These are phyloP conservation scores for Astrothelium macrocarpum DNA, from an alignment of 495 filamentous ascomycete species.

Conservation along the genomic window DNA sequence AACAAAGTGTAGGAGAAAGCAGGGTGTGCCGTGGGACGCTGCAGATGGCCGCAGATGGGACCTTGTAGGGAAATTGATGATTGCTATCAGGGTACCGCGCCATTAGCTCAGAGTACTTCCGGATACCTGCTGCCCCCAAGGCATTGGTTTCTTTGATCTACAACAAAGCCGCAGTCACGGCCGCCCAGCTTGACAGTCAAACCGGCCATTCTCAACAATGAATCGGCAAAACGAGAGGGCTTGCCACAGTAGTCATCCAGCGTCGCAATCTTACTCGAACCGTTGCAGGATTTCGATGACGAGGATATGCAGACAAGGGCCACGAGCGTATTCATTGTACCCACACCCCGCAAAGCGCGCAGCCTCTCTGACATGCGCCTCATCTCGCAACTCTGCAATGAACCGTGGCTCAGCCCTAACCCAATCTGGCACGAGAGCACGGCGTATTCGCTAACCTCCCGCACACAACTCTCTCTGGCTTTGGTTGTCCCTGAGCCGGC, in stretches of 20 bases:
- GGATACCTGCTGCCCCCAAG: background rate
- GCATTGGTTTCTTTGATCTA: background rate
- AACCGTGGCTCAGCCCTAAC: background rate
- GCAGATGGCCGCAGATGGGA: background rate
- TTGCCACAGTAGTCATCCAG: background rate
- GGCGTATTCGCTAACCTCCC: background rate
- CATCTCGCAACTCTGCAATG: background rate
- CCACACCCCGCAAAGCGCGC: background rate
- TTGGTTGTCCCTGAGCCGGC: background rate
- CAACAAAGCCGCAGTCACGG: background rate
- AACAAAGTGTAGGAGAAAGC: background rate
- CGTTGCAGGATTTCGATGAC: background rate
- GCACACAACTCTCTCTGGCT: background rate
- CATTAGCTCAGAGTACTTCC: background rate
- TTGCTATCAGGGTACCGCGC: background rate
- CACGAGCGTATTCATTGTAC: background rate
- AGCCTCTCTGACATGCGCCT: background rate
- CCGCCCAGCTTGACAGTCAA: background rate
- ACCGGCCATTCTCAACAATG: background rate
- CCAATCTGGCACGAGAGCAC: background rate
- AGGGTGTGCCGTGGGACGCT: conserved; percentile 1
- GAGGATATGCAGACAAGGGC: background rate
- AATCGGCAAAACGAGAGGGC: background rate
- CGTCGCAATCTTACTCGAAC: background rate
- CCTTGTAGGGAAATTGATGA: background rate